A percentile compares a stretch with the other conserved stretches of the same genome.
Conservation (phyloP, 257 asterid genomes). For the Nemophila menziesii region DNA sequence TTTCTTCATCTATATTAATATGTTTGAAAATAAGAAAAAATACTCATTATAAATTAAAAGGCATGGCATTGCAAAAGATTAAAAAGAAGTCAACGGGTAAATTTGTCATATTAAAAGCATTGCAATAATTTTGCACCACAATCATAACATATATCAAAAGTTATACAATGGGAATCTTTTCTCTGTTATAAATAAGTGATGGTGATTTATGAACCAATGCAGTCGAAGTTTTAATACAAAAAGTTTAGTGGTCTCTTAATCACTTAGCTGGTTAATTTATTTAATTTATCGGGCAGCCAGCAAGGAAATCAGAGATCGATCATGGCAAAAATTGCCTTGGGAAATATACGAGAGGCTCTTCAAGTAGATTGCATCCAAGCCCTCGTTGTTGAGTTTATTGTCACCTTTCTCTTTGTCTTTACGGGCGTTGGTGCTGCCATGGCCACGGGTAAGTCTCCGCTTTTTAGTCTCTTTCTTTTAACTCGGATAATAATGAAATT, state of each 20-base stretch:
- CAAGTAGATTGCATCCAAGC: slow-evolving; percentile 66
- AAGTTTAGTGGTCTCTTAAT: too few relatives aligned
- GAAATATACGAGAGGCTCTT: slow-evolving; percentile 49
- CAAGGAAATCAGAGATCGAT: neutral
- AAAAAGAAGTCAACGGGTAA: neutral
- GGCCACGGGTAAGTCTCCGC: slow-evolving; percentile 44
- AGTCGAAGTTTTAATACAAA: neutral
- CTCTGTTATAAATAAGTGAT: neutral
- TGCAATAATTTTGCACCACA: slow-evolving; percentile 7
- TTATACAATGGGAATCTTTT: slow-evolving; percentile 2
- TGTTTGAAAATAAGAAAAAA: too few relatives aligned
- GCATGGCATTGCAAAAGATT: slow-evolving; percentile 2
- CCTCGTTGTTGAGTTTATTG: slow-evolving; percentile 68
- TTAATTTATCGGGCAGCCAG: neutral
- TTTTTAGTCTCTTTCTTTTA: too few relatives aligned
- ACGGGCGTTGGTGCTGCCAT: slow-evolving; percentile 92
- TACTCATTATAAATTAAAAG: too few relatives aligned
- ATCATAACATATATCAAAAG: neutral
- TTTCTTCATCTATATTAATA: too few relatives aligned
- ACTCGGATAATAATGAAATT: neutral
- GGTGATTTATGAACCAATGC: neutral
- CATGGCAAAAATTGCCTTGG: slow-evolving; percentile 73
- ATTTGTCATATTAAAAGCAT: slow-evolving; percentile 1
- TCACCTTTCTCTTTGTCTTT: slow-evolving; percentile 74
- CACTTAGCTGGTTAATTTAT: neutral